Evolutionary conservation across 495 filamentous ascomycete genomes (phyloP).

Genomic region (Hypoxylon fuscum): DNA sequence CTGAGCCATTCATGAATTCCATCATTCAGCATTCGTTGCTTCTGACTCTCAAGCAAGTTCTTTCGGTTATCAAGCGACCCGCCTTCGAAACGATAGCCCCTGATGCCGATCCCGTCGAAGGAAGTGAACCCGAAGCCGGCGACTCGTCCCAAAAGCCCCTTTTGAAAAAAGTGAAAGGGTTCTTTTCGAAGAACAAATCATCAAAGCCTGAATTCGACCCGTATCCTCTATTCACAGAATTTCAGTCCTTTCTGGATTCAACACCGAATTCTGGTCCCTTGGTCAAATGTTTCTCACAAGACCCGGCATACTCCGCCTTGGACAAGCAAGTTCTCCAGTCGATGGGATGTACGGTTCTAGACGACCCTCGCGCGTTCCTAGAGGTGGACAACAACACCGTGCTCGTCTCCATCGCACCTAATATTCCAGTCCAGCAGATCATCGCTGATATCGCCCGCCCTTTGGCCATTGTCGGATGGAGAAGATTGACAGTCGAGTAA

Average conservation of each 20-base stretch:
- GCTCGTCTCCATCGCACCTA: conserved; percentile 38
- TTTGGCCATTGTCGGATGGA: conserved; percentile 35
- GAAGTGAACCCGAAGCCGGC: no score
- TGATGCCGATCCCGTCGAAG: no score
- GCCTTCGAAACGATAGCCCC: no score
- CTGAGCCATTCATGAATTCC: neutral
- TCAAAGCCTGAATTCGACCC: no score
- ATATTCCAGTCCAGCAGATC: conserved; percentile 45
- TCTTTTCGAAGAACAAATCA: no score
- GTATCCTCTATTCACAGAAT: no score
- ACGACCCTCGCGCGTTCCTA: conserved; percentile 45
- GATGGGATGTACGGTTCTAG: conserved; percentile 21
- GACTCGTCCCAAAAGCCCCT: no score
- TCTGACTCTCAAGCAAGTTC: conserved; percentile 8
- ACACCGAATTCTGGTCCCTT: no score
- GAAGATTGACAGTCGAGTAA: neutral
- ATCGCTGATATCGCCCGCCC: conserved; percentile 45
- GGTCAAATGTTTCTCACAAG: conserved; percentile 38
- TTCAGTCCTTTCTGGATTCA: no score
- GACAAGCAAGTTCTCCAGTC: conserved; percentile 33
- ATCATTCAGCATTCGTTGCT: conserved; percentile 25
- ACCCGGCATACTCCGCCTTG: conserved; percentile 35
- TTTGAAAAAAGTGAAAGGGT: no score
- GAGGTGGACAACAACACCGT: conserved; percentile 38
- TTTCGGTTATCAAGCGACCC: neutral